Conservation (phyloP, 2,329 filamentous ascomycete genomes). For the Colletotrichum spaethianum region DNA sequence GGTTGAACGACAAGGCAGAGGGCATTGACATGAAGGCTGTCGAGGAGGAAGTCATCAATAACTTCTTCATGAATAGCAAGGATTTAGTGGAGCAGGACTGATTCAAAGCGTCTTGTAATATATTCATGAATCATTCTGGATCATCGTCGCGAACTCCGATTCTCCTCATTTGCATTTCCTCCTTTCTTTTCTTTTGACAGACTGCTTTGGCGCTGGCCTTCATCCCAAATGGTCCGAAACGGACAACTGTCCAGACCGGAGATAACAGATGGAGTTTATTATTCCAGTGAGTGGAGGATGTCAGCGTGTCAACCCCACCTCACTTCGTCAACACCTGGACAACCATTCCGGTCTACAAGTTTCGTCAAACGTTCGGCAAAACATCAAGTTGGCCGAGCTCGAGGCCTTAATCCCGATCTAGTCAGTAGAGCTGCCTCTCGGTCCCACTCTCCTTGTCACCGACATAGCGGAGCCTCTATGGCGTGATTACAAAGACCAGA, state of each 20-base stretch:
- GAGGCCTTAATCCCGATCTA: not conserved
- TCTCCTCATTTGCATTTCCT: too few species aligned
- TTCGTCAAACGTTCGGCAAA: not conserved
- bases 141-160: too few species aligned
- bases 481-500: not conserved
- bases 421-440: not conserved
- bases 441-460: not conserved
- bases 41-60: constrained; percentile 10
- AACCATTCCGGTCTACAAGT: too few species aligned
- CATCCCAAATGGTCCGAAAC: not conserved
- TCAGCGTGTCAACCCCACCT: not conserved
- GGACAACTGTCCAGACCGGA: not conserved
- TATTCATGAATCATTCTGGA: too few species aligned
- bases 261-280: not conserved
- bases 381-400: too few species aligned
- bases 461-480: not conserved
- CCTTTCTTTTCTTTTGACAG: too few species aligned
- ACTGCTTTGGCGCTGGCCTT: not conserved
- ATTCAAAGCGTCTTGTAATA: not conserved
- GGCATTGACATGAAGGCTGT: constrained; percentile 10
- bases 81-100: constrained; percentile 15
- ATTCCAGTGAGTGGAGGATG: not conserved
- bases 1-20: constrained; percentile 1
- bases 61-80: constrained; percentile 8
- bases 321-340: not conserved